A percentile compares a stretch with the other conserved stretches of the same genome.
Conservation (phyloP, 805 yeast species). For the Vanderwaltozyma verrucispora region DNA sequence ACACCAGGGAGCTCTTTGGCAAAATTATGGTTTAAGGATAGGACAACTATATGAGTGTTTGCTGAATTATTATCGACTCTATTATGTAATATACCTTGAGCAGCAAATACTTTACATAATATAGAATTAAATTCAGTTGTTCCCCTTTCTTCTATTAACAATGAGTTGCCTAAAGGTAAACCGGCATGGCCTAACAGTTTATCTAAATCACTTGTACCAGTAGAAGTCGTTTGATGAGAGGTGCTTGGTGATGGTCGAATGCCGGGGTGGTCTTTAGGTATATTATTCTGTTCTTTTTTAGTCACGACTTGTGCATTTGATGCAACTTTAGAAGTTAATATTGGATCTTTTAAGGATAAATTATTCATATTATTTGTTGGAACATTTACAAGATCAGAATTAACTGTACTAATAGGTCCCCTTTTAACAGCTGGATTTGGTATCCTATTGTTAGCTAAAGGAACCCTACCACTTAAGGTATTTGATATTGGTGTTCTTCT, state of each 20-base stretch:
- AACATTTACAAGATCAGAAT: neutral
- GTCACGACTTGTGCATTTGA: no score
- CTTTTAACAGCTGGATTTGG: neutral
- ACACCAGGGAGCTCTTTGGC: constrained; percentile 66
- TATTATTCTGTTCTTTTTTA: neutral
- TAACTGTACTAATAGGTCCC: neutral
- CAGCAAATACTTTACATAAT: constrained; percentile 53
- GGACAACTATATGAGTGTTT: constrained; percentile 51
- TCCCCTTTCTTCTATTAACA: constrained; percentile 72
- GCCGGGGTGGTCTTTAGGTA: constrained; percentile 36
- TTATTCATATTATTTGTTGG: constrained; percentile 1
- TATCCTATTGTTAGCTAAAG: neutral
- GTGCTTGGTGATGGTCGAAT: constrained; percentile 65
- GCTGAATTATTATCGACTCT: constrained; percentile 31
- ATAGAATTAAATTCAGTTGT: constrained; percentile 81
- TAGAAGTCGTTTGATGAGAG: constrained; percentile 66
- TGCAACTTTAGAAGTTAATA: neutral
- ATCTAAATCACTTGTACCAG: constrained; percentile 74
- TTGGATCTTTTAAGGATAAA: constrained; percentile 1
- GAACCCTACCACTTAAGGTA: constrained; percentile 6
- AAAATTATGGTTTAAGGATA: constrained; percentile 53
- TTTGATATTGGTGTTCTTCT: constrained; percentile 10
- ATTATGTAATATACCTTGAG: constrained; percentile 67
- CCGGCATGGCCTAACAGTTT: constrained; percentile 71
- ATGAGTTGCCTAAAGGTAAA: constrained; percentile 62